phyloP scores from a whole-genome alignment of 1,139 yeast species.

The Saccharomycopsis crataegensis region DNA sequence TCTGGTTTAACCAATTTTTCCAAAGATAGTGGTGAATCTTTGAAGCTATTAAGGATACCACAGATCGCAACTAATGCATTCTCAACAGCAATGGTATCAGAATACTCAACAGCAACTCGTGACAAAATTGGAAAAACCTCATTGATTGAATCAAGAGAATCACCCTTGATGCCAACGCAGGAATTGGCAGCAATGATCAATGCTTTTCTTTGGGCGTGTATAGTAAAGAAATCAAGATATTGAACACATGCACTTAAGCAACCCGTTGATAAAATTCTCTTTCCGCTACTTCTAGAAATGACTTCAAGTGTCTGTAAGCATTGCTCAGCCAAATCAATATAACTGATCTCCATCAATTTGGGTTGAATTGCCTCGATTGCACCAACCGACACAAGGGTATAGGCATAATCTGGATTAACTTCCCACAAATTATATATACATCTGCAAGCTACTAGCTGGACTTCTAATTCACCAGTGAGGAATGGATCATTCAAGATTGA shows the following conservation, averaged over 20 bases:
- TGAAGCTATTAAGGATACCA: conserved; percentile 50
- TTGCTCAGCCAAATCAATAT: conserved; percentile 90
- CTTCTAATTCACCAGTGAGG: conserved; percentile 61
- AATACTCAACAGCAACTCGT: conserved; percentile 49
- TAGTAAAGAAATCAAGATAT: conserved; percentile 80
- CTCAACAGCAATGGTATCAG: conserved; percentile 61
- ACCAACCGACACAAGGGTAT: conserved; percentile 57
- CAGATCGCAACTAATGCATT: conserved; percentile 63
- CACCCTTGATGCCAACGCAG: conserved; percentile 42
- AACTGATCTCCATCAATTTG: conserved; percentile 67
- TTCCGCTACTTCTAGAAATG: conserved; percentile 51
- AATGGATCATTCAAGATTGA: conserved; percentile 50
- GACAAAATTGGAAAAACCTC: conserved; percentile 59
- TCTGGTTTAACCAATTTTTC: conserved; percentile 37
- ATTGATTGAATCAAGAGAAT: conserved; percentile 38
- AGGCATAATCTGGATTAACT: conserved; percentile 60
- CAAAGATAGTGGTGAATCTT: conserved; percentile 35
- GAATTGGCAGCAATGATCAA: conserved; percentile 72
- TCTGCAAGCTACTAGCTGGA: conserved; percentile 78
- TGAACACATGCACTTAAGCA: conserved; percentile 64
- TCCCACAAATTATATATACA: conserved; percentile 79
- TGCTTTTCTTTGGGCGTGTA: conserved; percentile 85
- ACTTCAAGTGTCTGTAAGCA: conserved; percentile 71
- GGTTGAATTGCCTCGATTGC: conserved; percentile 61
- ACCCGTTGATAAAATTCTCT: conserved; percentile 46